A percentile compares a stretch with the other conserved stretches of the same genome.
Evolutionary conservation across 768 basidiomycete genomes (phyloP).

Genomic region (Termitomyces sp.): DNA sequence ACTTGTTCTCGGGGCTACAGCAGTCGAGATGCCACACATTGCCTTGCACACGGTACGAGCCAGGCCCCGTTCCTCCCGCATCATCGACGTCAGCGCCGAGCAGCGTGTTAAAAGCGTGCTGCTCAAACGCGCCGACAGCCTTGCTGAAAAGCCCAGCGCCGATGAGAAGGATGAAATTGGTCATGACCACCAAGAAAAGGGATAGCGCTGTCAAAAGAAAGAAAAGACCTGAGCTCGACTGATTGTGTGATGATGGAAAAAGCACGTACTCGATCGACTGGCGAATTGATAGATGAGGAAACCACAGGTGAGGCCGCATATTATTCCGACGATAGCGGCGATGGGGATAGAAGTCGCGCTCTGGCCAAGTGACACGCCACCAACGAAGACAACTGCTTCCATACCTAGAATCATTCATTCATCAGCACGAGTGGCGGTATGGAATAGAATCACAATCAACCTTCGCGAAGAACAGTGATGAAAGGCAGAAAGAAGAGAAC

Average conservation of each 20-base stretch:
- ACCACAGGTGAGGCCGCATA: slow-evolving; percentile 74
- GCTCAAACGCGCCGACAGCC: slow-evolving; percentile 69
- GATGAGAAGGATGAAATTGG: slow-evolving; percentile 88
- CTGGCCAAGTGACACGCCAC: slow-evolving; percentile 86
- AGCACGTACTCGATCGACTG: slow-evolving; percentile 57
- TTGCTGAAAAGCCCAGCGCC: slow-evolving; percentile 91
- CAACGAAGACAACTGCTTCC: slow-evolving; percentile 92
- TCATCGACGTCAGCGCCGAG: slow-evolving; percentile 78
- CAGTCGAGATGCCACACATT: slow-evolving; percentile 89
- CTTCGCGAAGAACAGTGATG: slow-evolving; percentile 92
- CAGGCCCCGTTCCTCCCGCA: slow-evolving; percentile 69
- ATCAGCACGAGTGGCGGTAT: background rate
- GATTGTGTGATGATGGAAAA: background rate
- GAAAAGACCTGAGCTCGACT: background rate
- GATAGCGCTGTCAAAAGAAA: slow-evolving; percentile 55
- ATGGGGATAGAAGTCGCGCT: slow-evolving; percentile 85
- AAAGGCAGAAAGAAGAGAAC: slow-evolving; percentile 86
- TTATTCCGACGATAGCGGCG: slow-evolving; percentile 80
- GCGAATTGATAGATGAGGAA: slow-evolving; percentile 79
- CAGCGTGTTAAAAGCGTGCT: slow-evolving; percentile 58
- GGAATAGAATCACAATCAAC: slow-evolving; percentile 25
- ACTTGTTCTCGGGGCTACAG: slow-evolving; percentile 61
- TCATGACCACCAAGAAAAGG: slow-evolving; percentile 89
- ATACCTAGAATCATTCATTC: slow-evolving; percentile 41
- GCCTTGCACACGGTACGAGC: slow-evolving; percentile 75